Evolutionary conservation across 192 early-diverging fungal genomes (phyloP).

Genomic region (Coemansia sp.): DNA sequence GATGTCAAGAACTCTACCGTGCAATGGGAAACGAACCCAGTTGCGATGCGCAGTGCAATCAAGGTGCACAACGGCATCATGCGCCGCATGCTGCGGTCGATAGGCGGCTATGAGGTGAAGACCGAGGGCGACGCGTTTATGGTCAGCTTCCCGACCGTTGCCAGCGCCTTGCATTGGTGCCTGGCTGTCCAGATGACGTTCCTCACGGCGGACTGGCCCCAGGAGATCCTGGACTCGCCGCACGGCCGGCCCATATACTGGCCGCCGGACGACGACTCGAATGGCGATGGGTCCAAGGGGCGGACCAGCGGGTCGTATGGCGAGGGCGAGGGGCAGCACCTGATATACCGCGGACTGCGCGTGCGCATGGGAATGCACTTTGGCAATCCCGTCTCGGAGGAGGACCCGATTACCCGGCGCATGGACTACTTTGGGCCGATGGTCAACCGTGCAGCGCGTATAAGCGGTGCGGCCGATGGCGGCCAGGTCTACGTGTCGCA

Average conservation of each 20-base stretch:
- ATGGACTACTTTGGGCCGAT: conserved; percentile 97
- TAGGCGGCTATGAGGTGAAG: conserved; percentile 92
- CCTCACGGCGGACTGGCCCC: conserved; percentile 79
- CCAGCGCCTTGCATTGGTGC: conserved; percentile 80
- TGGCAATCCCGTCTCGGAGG: conserved; percentile 79
- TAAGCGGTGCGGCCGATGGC: conserved; percentile 79
- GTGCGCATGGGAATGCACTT: conserved; percentile 94
- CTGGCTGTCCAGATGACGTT: conserved; percentile 79
- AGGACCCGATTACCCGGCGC: conserved; percentile 79
- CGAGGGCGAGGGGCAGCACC: conserved; percentile 26
- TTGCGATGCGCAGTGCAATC: conserved; percentile 81
- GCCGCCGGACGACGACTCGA: conserved; percentile 36
- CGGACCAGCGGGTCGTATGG: conserved; percentile 10
- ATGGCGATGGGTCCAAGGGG: conserved; percentile 3
- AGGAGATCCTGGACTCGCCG: conserved; percentile 69
- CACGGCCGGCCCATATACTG: conserved; percentile 72
- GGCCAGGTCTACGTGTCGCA: conserved; percentile 84
- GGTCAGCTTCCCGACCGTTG: conserved; percentile 80
- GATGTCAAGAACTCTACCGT: conserved; percentile 92
- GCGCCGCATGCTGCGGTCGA: conserved; percentile 70
- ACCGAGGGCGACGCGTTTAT: conserved; percentile 95
- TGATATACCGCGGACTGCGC: conserved; percentile 79
- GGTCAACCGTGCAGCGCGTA: conserved; percentile 82
- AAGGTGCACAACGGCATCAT: conserved; percentile 79
- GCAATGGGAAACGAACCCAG: conserved; percentile 81